Conservation (phyloP, 2,329 filamentous ascomycete genomes). For the Penicillium sp. region DNA sequence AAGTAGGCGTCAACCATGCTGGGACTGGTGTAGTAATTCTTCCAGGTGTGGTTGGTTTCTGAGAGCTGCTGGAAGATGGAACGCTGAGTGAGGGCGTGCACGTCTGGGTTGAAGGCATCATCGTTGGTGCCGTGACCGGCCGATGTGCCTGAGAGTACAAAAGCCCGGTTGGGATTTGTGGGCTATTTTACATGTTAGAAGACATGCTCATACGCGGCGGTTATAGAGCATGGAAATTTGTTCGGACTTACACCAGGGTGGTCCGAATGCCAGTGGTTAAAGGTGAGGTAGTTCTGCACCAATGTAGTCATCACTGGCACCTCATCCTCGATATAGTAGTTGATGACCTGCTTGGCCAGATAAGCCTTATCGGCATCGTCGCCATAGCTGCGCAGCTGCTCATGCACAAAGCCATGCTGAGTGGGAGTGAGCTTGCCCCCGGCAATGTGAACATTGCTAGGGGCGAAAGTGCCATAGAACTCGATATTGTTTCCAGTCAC, state of each 20-base stretch:
- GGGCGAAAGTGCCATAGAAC: constrained; percentile 45
- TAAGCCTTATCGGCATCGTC: constrained; percentile 31
- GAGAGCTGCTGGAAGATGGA: constrained; percentile 44
- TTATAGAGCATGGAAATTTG: background rate
- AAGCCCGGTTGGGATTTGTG: constrained; percentile 47
- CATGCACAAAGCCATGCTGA: constrained; percentile 45
- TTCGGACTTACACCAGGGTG: constrained; percentile 42
- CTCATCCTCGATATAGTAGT: constrained; percentile 48
- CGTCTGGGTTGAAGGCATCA: constrained; percentile 23
- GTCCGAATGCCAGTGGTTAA: constrained; percentile 49
- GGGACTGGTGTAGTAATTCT: constrained; percentile 35
- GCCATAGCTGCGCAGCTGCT: constrained; percentile 41
- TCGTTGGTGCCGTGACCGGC: constrained; percentile 38
- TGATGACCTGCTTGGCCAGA: constrained; percentile 44
- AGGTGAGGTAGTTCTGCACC: constrained; percentile 45
- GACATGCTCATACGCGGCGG: background rate
- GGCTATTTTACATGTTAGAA: constrained; percentile 30
- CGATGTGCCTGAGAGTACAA: constrained; percentile 33
- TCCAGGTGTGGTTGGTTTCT: constrained; percentile 37
- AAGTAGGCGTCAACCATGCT: constrained; percentile 33
- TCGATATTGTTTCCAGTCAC: constrained; percentile 48
- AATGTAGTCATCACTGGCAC: constrained; percentile 45
- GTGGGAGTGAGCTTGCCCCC: constrained; percentile 31
- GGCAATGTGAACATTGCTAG: constrained; percentile 40
- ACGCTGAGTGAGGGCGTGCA: constrained; percentile 30